Conservation (phyloP, 148 eudicot species). For the Suaeda aralocaspica region DNA sequence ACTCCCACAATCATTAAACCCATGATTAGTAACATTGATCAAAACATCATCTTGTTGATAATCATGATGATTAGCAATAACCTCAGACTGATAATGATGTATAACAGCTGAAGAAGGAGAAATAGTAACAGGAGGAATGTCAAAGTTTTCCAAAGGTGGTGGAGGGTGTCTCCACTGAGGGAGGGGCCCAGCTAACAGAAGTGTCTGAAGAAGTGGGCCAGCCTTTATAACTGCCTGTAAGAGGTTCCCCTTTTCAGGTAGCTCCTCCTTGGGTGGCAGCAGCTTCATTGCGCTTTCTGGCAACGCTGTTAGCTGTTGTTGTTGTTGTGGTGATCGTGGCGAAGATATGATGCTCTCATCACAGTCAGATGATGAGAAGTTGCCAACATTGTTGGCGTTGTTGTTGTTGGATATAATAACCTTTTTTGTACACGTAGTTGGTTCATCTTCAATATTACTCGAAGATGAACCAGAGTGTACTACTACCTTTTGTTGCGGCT, state of each 20-base stretch:
- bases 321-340: constrained; percentile 5
- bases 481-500: background rate
- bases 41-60: background rate
- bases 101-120: background rate
- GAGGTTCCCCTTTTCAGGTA: constrained; percentile 78
- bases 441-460: constrained; percentile 19
- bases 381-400: background rate
- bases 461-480: constrained; percentile 19
- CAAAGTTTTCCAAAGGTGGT: constrained; percentile 53
- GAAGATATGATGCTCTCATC: constrained; percentile 31
- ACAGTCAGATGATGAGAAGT: constrained; percentile 21
- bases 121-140: constrained; percentile 64
- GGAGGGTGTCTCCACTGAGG: constrained; percentile 93
- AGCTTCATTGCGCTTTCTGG: constrained; percentile 20
- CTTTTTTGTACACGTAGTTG: background rate
- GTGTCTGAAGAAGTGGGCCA: constrained; percentile 80
- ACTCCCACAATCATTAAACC: constrained; percentile 12
- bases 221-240: constrained; percentile 81
- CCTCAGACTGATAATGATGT: background rate
- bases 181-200: constrained; percentile 74
- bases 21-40: background rate
- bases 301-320: background rate
- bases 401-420: background rate
- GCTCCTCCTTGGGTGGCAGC: constrained; percentile 28
- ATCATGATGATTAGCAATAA: background rate